Conservation (phyloP, 495 filamentous ascomycete species). For the Penicillium desertorum region DNA sequence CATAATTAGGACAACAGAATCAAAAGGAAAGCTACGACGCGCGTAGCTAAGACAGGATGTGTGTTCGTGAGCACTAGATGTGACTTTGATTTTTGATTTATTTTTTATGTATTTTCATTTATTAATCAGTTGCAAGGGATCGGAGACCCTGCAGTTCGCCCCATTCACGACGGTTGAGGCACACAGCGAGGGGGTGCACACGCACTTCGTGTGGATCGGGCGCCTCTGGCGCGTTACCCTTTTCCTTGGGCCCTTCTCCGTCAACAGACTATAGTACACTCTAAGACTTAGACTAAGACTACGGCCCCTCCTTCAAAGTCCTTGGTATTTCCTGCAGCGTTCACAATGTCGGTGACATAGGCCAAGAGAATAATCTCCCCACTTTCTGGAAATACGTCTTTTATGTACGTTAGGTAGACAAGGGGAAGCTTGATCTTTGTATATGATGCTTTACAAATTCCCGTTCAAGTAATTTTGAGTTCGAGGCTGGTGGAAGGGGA, state of each 20-base stretch:
- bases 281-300: conserved; percentile 7
- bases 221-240: conserved; percentile 17
- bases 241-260: conserved; percentile 4
- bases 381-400: conserved; percentile 26
- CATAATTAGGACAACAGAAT: neutral
- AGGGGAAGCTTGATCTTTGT: conserved; percentile 24
- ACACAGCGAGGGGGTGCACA: conserved; percentile 8
- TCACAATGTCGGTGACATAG: conserved; percentile 22
- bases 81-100: neutral
- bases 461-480: neutral
- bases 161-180: conserved; percentile 14
- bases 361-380: conserved; percentile 23
- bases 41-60: conserved; percentile 1
- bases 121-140: conserved; percentile 20
- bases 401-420: neutral
- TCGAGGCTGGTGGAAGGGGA: neutral
- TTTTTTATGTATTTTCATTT: conserved; percentile 1
- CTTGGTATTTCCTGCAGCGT: neutral
- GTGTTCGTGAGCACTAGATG: neutral
- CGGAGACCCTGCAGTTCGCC: conserved; percentile 20
- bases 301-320: neutral
- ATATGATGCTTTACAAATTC: conserved; percentile 6
- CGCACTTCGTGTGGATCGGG: conserved; percentile 5
- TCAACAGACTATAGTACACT: conserved; percentile 4
- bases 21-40: neutral